phyloP scores from a whole-genome alignment of 2,329 filamentous ascomycete genomes.

The Epichloe typhina region DNA sequence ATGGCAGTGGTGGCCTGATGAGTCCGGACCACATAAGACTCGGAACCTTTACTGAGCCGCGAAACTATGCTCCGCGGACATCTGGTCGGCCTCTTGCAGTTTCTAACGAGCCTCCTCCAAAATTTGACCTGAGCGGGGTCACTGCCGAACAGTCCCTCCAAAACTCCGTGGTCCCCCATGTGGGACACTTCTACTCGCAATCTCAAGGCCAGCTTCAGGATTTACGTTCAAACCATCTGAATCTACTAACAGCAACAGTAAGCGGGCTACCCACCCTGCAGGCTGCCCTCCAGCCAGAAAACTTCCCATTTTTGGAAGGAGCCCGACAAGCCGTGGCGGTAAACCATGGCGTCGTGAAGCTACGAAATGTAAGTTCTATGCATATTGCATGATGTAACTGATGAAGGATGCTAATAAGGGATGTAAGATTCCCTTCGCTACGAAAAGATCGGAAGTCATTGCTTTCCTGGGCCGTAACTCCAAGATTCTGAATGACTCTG shows the following conservation, averaged over 20 bases:
- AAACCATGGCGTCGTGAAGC: constrained; percentile 32
- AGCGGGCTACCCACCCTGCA: constrained; percentile 21
- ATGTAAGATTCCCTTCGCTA: constrained; percentile 40
- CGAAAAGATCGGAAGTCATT: constrained; percentile 39
- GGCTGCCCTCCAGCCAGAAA: constrained; percentile 22
- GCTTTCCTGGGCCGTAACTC: constrained; percentile 47
- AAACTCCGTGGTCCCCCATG: neutral
- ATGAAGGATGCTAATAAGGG: neutral
- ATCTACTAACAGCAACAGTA: constrained; percentile 20
- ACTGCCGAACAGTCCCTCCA: neutral
- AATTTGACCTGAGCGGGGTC: constrained; percentile 17
- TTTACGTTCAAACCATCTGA: constrained; percentile 22
- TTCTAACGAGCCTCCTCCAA: constrained; percentile 22
- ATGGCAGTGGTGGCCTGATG: constrained; percentile 2
- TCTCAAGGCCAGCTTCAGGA: neutral
- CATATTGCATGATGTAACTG: too few species aligned
- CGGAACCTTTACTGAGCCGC: constrained; percentile 24
- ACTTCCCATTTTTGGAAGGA: constrained; percentile 35
- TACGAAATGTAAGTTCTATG: constrained; percentile 33
- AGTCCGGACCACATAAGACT: constrained; percentile 6
- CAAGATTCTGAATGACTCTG: constrained; percentile 37
- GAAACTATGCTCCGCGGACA: constrained; percentile 27
- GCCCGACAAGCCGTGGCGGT: constrained; percentile 16
- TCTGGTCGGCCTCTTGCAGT: constrained; percentile 11
- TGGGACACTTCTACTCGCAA: neutral